Evolutionary conservation across 495 filamentous ascomycete genomes (phyloP).

Genomic region (Penicillium malachiteum): DNA sequence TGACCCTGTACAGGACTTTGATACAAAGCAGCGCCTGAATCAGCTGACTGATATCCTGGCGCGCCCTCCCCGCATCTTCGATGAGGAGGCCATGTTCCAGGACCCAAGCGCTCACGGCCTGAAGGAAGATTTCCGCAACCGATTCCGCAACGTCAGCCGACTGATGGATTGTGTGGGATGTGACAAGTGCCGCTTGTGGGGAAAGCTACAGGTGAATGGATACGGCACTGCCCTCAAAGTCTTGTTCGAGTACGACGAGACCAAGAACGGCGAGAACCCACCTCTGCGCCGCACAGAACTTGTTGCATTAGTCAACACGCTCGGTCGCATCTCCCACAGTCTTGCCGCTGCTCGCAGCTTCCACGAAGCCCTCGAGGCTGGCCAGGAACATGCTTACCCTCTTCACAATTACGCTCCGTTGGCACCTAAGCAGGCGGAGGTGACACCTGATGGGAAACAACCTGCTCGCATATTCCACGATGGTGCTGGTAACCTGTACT

Average conservation of each 20-base stretch:
- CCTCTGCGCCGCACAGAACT: conserved; percentile 83
- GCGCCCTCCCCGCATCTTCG: conserved; percentile 75
- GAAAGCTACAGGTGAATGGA: conserved; percentile 93
- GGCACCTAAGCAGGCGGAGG: conserved; percentile 9
- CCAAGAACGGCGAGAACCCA: conserved; percentile 70
- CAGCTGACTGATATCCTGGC: conserved; percentile 66
- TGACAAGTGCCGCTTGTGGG: conserved; percentile 98
- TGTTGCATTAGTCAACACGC: conserved; percentile 91
- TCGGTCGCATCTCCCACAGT: conserved; percentile 79
- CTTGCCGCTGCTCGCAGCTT: conserved; percentile 74
- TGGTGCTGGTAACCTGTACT: conserved; percentile 40
- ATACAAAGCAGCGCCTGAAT: conserved; percentile 76
- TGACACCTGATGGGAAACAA: conserved; percentile 9
- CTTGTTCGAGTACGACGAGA: conserved; percentile 90
- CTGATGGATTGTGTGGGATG: conserved; percentile 99
- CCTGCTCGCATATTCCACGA: conserved; percentile 31
- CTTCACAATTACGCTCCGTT: conserved; percentile 26
- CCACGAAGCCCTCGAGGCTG: conserved; percentile 54
- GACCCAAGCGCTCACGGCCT: conserved; percentile 64
- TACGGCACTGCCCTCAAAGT: conserved; percentile 96
- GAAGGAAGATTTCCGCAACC: conserved; percentile 96
- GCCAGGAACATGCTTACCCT: conserved; percentile 34
- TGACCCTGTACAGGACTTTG: conserved; percentile 72
- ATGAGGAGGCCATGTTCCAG: conserved; percentile 91
- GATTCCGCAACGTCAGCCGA: conserved; percentile 92